Evolutionary conservation across 805 yeast genomes (phyloP), one percentile per base, ranked within the genome.

Genomic region (Tetrapisispora fleetii): DNA sequence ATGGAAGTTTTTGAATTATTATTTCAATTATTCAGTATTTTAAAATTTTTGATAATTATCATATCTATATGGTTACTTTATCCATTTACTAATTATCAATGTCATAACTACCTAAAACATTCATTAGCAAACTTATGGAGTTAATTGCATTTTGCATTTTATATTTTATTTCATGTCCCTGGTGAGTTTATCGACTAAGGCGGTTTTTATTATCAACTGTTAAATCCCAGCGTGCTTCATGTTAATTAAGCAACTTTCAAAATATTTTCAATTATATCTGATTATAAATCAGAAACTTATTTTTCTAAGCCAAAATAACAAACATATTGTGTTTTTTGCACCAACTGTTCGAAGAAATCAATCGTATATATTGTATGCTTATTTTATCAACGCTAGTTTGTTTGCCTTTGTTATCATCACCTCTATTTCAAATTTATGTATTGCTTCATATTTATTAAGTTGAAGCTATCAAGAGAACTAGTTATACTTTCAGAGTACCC

Each of bases 51-150:
- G n/a, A 16, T 33, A 14, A 36, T 37, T 36, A 28, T 14, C 39
- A 37, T 30, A n/a, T 27, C 39, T 37, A 41, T 41, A 41, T 41
- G 44, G 44, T 41, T 41, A 24, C 18, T 19, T 41, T 41, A 18
- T 41, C 44, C 44, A 41, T 41, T 41, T 41, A 36, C 21, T 22
- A 17, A 30, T 18, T 13, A 30, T 17, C 13, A 32, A 30, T 41
- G 44, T 41, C 44, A 41, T 18, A 30, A 19, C 37, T 41, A 28
- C 37, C 10, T n/a, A 30, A 30, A 27, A 32, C 36, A 17, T 16
- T 41, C 19, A 30, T 30, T 41, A n/a, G 17, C 37, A 21, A 30
- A 41, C 22, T n/a, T 41, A 41, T 41, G 44, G 44, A 21, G 28
- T 37, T 38, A 9, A 24, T 19, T 45, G 37, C 22, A 45, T 45